phyloP scores from a whole-genome alignment of 1,139 yeast genomes.

The Debaryomyces psychrophilus region DNA sequence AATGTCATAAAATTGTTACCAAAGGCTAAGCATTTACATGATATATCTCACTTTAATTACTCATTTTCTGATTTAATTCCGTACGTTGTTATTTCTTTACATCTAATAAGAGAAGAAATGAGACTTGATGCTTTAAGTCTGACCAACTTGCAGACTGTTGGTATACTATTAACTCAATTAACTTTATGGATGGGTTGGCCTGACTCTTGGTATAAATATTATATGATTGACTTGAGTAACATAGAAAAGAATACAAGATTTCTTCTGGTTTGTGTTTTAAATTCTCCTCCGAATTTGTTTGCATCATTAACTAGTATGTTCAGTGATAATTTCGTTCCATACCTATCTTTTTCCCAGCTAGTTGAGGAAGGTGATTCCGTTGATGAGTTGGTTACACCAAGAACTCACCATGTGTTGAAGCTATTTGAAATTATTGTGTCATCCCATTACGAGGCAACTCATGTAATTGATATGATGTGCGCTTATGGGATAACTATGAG shows the following conservation, averaged over 20 bases:
- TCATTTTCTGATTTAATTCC: slow-evolving; percentile 56
- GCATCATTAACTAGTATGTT: slow-evolving; percentile 58
- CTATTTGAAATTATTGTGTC: slow-evolving; percentile 67
- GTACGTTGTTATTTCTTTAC: slow-evolving; percentile 68
- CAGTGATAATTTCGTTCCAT: slow-evolving; percentile 48
- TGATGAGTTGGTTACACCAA: slow-evolving; percentile 65
- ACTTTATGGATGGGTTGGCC: slow-evolving; percentile 79
- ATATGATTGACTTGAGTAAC: slow-evolving; percentile 34
- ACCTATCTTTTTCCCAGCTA: slow-evolving; percentile 67
- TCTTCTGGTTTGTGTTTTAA: slow-evolving; percentile 46
- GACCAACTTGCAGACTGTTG: slow-evolving; percentile 42
- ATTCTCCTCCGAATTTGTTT: slow-evolving; percentile 58
- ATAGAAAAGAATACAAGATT: slow-evolving; percentile 35
- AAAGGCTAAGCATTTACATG: slow-evolving; percentile 36
- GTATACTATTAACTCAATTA: slow-evolving; percentile 60
- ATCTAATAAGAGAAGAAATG: slow-evolving; percentile 75
- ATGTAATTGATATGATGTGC: slow-evolving; percentile 61
- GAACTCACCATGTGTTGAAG: slow-evolving; percentile 59
- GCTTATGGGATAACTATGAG: slow-evolving; percentile 53
- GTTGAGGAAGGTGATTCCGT: slow-evolving; percentile 65
- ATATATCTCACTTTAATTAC: slow-evolving; percentile 33
- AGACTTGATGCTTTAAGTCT: slow-evolving; percentile 56
- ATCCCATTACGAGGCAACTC: slow-evolving; percentile 50
- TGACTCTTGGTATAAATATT: slow-evolving; percentile 62
- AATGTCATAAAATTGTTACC: slow-evolving; percentile 45